These are phyloP conservation scores for Candida xiaguanensis DNA, from an alignment of 805 yeast genomes.

Conservation along the genomic window DNA sequence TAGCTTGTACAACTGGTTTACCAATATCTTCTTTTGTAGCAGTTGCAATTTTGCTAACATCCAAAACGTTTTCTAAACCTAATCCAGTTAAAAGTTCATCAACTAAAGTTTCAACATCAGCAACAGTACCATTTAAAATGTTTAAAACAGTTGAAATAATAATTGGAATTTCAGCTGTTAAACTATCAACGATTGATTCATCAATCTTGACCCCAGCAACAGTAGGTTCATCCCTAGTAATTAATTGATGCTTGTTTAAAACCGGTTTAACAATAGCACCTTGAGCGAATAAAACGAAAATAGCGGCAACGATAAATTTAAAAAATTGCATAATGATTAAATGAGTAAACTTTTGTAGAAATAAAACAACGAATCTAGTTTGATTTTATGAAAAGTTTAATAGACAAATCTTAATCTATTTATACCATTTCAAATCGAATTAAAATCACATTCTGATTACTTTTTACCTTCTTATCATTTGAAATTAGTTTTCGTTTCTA, in stretches of 20 bases:
- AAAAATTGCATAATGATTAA: neutral
- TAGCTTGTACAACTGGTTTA: neutral
- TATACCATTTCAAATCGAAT: neutral
- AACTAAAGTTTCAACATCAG: neutral
- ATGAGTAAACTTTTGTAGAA: neutral
- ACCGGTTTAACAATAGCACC: neutral
- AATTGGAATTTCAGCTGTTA: neutral
- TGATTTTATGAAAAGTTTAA: neutral
- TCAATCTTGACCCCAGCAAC: neutral
- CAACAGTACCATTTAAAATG: neutral
- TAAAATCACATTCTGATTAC: neutral
- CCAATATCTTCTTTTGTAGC: slow-evolving; percentile 1
- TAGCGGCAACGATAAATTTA: neutral
- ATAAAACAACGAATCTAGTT: neutral
- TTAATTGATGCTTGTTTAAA: neutral
- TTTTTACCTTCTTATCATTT: neutral
- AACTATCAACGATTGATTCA: neutral
- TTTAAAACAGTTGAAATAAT: slow-evolving; percentile 1
- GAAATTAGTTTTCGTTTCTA: neutral
- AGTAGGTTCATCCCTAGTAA: neutral
- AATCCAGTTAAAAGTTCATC: neutral
- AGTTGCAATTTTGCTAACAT: neutral
- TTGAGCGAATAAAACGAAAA: neutral
- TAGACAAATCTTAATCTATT: neutral
- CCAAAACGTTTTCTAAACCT: neutral